A percentile compares a stretch with the other conserved stretches of the same genome.
These are phyloP conservation scores for Microdochium bolleyi DNA, from an alignment of 2,329 filamentous ascomycete genomes.

Conservation along the genomic window DNA sequence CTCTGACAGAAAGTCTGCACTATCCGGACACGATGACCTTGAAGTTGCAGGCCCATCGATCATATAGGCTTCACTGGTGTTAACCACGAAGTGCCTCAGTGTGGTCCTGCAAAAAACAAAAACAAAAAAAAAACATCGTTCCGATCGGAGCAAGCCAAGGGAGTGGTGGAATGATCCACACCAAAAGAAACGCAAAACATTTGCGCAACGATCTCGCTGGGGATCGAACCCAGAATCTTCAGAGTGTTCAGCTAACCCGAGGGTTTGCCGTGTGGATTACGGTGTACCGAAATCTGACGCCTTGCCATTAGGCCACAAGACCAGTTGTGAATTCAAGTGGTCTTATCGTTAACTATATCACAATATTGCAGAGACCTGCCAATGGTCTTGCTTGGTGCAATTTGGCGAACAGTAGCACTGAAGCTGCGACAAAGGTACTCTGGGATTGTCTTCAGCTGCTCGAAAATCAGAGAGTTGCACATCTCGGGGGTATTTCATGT, in stretches of 20 bases:
- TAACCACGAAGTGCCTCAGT: no score
- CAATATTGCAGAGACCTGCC: not conserved
- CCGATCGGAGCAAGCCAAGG: not conserved
- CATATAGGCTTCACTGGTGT: no score
- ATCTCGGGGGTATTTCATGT: no score
- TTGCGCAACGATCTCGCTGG: not conserved
- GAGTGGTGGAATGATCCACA: not conserved
- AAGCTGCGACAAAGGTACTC: no score
- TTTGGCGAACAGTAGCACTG: no score
- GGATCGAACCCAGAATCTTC: conserved; percentile 1
- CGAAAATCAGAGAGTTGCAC: no score
- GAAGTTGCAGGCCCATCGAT: no score
- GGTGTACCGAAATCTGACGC: not conserved
- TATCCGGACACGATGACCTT: no score
- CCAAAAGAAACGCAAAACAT: not conserved
- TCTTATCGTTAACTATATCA: not conserved
- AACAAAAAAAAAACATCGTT: not conserved
- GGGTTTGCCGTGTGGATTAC: not conserved
- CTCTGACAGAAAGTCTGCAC: no score
- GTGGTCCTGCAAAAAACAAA: no score
- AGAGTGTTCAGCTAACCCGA: not conserved
- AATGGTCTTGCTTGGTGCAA: no score
- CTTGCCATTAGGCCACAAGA: conserved; percentile 1
- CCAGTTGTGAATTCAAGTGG: not conserved
- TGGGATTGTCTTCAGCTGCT: no score